phyloP scores from a whole-genome alignment of 1,284 basidiomycete genomes.

The Malassezia cuniculi region DNA sequence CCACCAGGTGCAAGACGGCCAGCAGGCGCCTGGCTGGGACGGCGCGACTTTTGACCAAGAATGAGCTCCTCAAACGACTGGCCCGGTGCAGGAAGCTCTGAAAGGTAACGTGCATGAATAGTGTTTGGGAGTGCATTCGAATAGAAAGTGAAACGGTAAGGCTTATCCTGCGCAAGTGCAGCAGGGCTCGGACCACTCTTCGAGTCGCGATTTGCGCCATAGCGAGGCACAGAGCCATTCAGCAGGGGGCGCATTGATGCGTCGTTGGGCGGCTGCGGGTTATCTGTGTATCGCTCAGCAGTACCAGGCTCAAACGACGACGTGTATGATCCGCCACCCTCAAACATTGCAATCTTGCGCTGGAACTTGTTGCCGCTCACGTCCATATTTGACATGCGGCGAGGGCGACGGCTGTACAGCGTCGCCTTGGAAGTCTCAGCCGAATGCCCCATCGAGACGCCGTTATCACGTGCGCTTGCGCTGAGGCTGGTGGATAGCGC shows the following conservation, averaged over 20 bases:
- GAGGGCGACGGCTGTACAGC: conserved; percentile 39
- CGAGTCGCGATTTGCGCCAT: too few species aligned
- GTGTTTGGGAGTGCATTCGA: conserved; percentile 83
- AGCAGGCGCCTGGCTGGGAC: not conserved
- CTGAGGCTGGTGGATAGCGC: conserved; percentile 13
- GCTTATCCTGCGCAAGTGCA: conserved; percentile 52
- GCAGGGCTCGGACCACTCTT: too few species aligned
- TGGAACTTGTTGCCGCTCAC: conserved; percentile 48
- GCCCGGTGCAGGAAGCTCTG: conserved; percentile 83
- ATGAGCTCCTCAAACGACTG: conserved; percentile 90
- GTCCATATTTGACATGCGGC: conserved; percentile 20
- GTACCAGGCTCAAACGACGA: not conserved
- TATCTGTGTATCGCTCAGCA: not conserved
- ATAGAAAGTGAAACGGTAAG: conserved; percentile 97
- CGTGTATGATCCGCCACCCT: conserved; percentile 50
- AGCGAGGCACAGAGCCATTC: too few species aligned
- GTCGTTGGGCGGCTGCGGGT: not conserved
- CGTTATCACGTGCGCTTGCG: conserved; percentile 12
- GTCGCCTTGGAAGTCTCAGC: conserved; percentile 39
- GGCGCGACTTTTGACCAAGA: conserved; percentile 47
- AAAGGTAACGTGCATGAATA: conserved; percentile 82
- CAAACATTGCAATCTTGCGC: conserved; percentile 83
- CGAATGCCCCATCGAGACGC: conserved; percentile 22
- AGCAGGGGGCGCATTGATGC: conserved; percentile 5
- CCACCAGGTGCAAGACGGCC: conserved; percentile 5